phyloP scores from a whole-genome alignment of 192 early-diverging fungal species.

The Backusella liffmaniae region DNA sequence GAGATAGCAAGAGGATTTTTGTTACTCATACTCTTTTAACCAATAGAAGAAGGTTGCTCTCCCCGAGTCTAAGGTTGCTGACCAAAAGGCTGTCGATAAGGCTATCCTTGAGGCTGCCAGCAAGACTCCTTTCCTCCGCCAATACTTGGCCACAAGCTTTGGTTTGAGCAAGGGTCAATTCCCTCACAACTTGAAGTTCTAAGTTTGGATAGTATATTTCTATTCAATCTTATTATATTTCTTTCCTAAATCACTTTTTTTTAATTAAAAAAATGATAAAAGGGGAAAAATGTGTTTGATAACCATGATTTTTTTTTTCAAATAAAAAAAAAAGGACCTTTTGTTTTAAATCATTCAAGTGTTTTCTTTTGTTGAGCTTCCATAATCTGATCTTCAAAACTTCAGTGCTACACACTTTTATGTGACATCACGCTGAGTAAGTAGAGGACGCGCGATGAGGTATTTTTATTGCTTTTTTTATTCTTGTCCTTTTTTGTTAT shows the following conservation, averaged over 20 bases:
- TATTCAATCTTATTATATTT: neutral
- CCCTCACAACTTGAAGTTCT: constrained; percentile 96
- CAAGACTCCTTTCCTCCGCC: constrained; percentile 84
- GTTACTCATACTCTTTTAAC: neutral
- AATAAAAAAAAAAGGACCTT: constrained; percentile 5
- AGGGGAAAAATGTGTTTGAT: neutral
- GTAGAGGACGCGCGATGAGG: neutral
- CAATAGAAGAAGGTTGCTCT: constrained; percentile 72
- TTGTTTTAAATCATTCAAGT: neutral
- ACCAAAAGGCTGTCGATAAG: constrained; percentile 93
- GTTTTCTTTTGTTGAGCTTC: neutral
- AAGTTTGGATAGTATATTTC: constrained; percentile 41
- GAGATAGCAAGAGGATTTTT: neutral
- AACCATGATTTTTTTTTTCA: constrained; percentile 5
- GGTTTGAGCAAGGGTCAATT: constrained; percentile 94
- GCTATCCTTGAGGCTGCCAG: constrained; percentile 72
- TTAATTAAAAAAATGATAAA: neutral
- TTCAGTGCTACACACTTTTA: neutral
- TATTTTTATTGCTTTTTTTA: neutral
- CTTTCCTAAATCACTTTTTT: neutral
- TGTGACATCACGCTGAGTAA: neutral
- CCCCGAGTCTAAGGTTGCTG: constrained; percentile 74
- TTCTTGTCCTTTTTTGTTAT: neutral
- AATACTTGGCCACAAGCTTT: constrained; percentile 90
- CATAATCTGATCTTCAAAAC: neutral